Evolutionary conservation across 495 filamentous ascomycete species (phyloP).

Genomic region (Penicillium chermesinum): DNA sequence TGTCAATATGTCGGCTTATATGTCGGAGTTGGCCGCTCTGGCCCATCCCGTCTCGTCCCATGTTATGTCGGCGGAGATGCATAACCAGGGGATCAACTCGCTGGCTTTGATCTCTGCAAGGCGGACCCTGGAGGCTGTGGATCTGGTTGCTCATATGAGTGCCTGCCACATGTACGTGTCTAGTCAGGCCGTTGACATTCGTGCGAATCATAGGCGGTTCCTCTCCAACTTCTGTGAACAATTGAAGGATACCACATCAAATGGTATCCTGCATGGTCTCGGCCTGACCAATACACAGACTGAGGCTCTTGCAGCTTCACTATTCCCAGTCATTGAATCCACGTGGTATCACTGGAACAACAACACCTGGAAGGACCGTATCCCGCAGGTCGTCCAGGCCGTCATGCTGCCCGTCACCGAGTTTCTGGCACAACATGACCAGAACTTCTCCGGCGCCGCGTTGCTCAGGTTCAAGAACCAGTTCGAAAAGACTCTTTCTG

Average conservation of each 20-base stretch:
- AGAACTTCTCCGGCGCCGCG: slow-evolving; percentile 4
- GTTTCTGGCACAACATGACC: slow-evolving; percentile 1
- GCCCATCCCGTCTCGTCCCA: slow-evolving; percentile 47
- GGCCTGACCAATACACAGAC: slow-evolving; percentile 5
- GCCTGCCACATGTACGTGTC: slow-evolving; percentile 46
- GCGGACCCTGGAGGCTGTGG: slow-evolving; percentile 49
- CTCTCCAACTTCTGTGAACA: slow-evolving; percentile 1
- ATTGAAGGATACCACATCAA: slow-evolving; percentile 1
- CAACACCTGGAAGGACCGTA: slow-evolving; percentile 16
- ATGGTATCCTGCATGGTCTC: slow-evolving; percentile 7
- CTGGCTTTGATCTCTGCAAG: slow-evolving; percentile 52
- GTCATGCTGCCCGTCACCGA: slow-evolving; percentile 6
- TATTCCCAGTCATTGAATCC: slow-evolving; percentile 9
- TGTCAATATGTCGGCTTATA: slow-evolving; percentile 58
- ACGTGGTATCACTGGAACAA: slow-evolving; percentile 13
- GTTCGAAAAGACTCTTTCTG: slow-evolving; percentile 4
- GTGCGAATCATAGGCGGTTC: slow-evolving; percentile 5
- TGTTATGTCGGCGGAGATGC: slow-evolving; percentile 51
- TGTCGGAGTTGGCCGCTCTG: slow-evolving; percentile 50
- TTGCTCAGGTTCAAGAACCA: slow-evolving; percentile 7
- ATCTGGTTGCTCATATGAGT: slow-evolving; percentile 50
- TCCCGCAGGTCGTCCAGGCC: slow-evolving; percentile 8
- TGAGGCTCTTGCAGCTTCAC: background rate
- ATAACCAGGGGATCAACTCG: slow-evolving; percentile 54
- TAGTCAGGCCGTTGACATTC: slow-evolving; percentile 26